Base-by-base conservation (phyloP, 1,284 basidiomycete species). In the Ceratobasidium papillatum region DNA sequence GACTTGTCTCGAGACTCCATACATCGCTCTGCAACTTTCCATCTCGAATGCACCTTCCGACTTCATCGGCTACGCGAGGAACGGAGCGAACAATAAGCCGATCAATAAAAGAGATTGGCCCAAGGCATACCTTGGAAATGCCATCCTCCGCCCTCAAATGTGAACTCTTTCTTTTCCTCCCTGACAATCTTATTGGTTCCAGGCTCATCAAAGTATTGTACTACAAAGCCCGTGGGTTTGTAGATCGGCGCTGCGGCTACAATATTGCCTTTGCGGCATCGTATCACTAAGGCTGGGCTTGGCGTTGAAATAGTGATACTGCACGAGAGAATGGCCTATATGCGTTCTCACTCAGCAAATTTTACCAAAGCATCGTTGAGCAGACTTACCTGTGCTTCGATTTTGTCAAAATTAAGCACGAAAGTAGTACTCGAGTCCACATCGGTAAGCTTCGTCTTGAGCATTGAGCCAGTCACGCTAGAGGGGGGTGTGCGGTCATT, bases 341-440 rank as follows among this genome's bases (percentile, higher is more conserved):
- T 36, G 56, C 36, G 64, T 43, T 11, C 38, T 41, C 22, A 30
- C 47, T 69, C 2, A 47, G 8, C 41, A 11, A 61, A 62, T 49
- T 41, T 17, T 38, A 34, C 9, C 36, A 22, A 2, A 32, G 1
- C n/a, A 22, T 32, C 9, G 9, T 25, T 32, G 32, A 47, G 1
- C 1, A 34, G 19, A 12, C 58, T 62, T 12, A 76, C 75, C 74
- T 75, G 75, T 0, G 91, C 90, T 32, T 84, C 81, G 34, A 91
- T 83, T 1, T 77, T 72, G 32, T 82, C 81, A 41, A 95, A 96
- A 79, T 89, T 90, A 75, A 96, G 85, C 5, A 87, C 87, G 84
- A 94, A 94, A 25, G 90, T 86, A 1, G 94, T 94, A 80, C 85
- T 90, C 76, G 86, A 86, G 81, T 98, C 95, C 36, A 96, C 94